phyloP scores from a whole-genome alignment of 2,329 filamentous ascomycete species.

The Talaromyces pinophilus region DNA sequence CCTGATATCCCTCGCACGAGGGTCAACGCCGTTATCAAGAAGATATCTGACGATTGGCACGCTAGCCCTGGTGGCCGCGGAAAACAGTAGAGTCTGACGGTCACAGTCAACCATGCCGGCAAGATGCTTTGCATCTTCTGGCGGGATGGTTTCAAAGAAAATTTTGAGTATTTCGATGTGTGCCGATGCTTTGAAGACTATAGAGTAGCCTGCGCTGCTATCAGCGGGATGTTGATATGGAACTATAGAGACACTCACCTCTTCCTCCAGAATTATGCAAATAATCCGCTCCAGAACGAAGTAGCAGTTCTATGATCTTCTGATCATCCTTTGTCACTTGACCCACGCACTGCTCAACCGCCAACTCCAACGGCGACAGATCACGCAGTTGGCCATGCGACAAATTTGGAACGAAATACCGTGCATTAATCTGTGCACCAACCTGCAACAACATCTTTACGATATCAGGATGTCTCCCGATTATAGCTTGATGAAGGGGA shows the following conservation, averaged over 20 bases:
- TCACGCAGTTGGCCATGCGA: not conserved
- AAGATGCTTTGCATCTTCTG: constrained; percentile 8
- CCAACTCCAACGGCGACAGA: constrained; percentile 7
- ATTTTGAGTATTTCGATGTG: not conserved
- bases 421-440: constrained; percentile 1
- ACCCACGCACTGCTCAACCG: not conserved
- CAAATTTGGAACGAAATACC: not conserved
- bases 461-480: not conserved
- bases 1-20: not conserved
- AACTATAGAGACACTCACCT: not conserved
- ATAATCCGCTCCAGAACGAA: constrained; percentile 7
- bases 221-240: not conserved
- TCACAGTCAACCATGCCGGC: not conserved
- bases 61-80: not conserved
- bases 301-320: not conserved
- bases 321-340: not conserved
- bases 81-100: constrained; percentile 2
- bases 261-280: constrained; percentile 11
- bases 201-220: not conserved
- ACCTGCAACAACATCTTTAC: not conserved
- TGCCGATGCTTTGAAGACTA: constrained; percentile 8
- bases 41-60: not conserved
- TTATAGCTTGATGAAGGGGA: constrained; percentile 10
- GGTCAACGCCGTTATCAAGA: not conserved
- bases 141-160: not conserved